phyloP scores from a whole-genome alignment of 805 yeast species.

The Pichia scutulata region DNA sequence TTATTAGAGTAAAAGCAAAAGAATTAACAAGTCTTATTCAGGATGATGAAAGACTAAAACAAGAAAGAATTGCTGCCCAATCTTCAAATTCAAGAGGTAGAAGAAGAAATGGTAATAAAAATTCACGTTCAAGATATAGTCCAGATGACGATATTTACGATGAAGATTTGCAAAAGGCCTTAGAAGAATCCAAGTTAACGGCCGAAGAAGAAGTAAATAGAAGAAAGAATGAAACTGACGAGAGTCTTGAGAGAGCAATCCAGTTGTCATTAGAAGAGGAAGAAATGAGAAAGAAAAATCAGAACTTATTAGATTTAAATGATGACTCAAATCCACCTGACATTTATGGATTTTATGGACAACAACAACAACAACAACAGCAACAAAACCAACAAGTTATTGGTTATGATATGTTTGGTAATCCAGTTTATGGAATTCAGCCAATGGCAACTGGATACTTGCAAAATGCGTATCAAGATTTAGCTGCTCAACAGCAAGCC shows the following conservation, averaged over 20 bases:
- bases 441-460: slow-evolving; percentile 49
- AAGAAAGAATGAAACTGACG: slow-evolving; percentile 45
- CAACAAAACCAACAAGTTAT: slow-evolving; percentile 18
- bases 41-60: slow-evolving; percentile 73
- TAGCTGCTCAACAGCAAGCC: slow-evolving; percentile 19
- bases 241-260: slow-evolving; percentile 61
- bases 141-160: slow-evolving; percentile 45
- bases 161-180: slow-evolving; percentile 69
- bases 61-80: slow-evolving; percentile 48
- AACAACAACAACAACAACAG: slow-evolving; percentile 27
- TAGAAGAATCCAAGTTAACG: slow-evolving; percentile 71
- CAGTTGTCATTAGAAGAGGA: slow-evolving; percentile 72
- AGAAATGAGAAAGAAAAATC: slow-evolving; percentile 46
- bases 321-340: slow-evolving; percentile 32
- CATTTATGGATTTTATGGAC: slow-evolving; percentile 25
- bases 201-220: slow-evolving; percentile 77
- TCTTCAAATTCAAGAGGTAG: slow-evolving; percentile 15
- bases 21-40: slow-evolving; percentile 72
- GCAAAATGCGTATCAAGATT: slow-evolving; percentile 36
- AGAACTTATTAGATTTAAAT: slow-evolving; percentile 43
- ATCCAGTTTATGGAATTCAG: slow-evolving; percentile 47
- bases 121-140: not conserved
- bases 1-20: slow-evolving; percentile 82
- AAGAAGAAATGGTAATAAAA: slow-evolving; percentile 28
- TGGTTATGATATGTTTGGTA: slow-evolving; percentile 56